These are phyloP conservation scores for Calonectria hongkongensis DNA, from an alignment of 2,329 filamentous ascomycete genomes.

Conservation along the genomic window DNA sequence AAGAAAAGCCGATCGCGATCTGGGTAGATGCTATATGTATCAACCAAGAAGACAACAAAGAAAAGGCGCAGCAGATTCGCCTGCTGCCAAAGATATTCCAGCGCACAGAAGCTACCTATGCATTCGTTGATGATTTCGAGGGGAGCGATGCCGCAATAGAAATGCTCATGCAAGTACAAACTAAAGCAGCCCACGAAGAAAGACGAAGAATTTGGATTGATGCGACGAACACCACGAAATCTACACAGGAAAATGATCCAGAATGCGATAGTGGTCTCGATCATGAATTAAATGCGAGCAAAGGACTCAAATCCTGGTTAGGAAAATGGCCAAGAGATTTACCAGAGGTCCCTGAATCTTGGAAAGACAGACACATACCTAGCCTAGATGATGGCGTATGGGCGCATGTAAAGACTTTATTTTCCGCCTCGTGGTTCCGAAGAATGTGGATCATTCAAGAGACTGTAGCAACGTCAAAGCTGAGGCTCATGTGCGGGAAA, in stretches of 20 bases:
- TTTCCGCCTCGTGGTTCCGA: neutral
- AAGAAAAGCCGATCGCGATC: neutral
- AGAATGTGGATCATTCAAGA: slow-evolving; percentile 6
- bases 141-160: neutral
- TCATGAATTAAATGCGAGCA: too few species aligned
- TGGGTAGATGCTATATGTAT: neutral
- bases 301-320: neutral
- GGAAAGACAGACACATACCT: neutral
- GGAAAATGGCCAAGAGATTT: neutral
- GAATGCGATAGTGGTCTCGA: neutral
- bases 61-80: neutral
- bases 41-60: neutral
- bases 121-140: neutral
- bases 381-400: neutral
- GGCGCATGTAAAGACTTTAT: neutral
- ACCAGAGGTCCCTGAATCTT: neutral
- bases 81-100: neutral
- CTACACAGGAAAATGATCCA: neutral
- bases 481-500: neutral
- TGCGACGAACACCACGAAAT: neutral
- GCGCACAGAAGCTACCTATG: neutral
- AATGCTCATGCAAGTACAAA: neutral
- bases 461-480: neutral
- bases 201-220: neutral
- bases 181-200: neutral